Evolutionary conservation across 2,329 filamentous ascomycete species (phyloP).

Genomic region (Aspergillus awamori): DNA sequence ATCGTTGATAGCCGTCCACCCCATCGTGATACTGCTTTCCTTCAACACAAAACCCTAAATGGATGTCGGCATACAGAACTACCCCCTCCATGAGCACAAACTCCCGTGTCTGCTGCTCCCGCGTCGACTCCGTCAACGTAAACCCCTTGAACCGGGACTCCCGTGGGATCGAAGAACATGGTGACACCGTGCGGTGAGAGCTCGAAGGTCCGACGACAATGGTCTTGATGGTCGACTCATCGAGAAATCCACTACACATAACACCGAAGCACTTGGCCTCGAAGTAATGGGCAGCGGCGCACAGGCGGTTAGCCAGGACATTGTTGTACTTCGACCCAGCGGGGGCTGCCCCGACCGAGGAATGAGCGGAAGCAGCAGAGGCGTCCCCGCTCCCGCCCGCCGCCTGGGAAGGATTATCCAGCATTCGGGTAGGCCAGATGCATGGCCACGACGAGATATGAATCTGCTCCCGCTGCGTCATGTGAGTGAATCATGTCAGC

Average conservation of each 20-base stretch:
- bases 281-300: slow-evolving; percentile 60
- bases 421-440: slow-evolving; percentile 54
- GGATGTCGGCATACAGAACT: slow-evolving; percentile 56
- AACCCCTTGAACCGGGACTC: slow-evolving; percentile 45
- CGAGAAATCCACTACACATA: slow-evolving; percentile 51
- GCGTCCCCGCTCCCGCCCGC: too few relatives aligned
- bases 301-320: slow-evolving; percentile 54
- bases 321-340: slow-evolving; percentile 54
- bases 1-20: slow-evolving; percentile 58
- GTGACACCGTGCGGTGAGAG: slow-evolving; percentile 49
- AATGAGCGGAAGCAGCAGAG: too few relatives aligned
- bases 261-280: slow-evolving; percentile 62
- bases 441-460: slow-evolving; percentile 61
- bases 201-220: slow-evolving; percentile 33
- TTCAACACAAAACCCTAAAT: slow-evolving; percentile 55
- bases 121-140: slow-evolving; percentile 30
- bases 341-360: too few relatives aligned
- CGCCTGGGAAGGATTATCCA: slow-evolving; percentile 28
- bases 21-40: slow-evolving; percentile 62
- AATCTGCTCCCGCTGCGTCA: slow-evolving; percentile 59
- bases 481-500: slow-evolving; percentile 55
- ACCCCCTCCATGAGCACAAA: slow-evolving; percentile 52
- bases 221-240: slow-evolving; percentile 41
- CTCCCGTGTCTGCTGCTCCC: slow-evolving; percentile 31
- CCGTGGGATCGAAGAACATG: slow-evolving; percentile 57